Conservation (phyloP, 768 basidiomycete genomes). For the Tylopilus subfusipes region DNA sequence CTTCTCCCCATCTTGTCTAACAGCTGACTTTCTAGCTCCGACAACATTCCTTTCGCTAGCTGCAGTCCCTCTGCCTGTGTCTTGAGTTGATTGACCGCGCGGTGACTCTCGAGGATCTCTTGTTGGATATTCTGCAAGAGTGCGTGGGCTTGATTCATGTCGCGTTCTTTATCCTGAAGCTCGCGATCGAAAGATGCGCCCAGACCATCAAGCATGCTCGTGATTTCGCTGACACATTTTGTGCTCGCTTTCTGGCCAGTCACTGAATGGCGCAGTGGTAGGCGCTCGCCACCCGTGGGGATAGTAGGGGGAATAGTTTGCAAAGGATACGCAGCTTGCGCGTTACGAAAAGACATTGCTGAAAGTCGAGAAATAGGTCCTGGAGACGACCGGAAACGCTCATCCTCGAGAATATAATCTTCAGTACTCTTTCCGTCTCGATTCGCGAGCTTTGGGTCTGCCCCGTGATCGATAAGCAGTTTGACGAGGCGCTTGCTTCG, state of each 20-base stretch:
- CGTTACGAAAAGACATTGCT: constrained; percentile 71
- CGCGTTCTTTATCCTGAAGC: constrained; percentile 86
- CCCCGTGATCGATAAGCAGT: constrained; percentile 92
- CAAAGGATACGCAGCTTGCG: constrained; percentile 48
- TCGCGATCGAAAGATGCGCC: constrained; percentile 91
- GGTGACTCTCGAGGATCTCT: constrained; percentile 84
- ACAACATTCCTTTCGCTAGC: constrained; percentile 55
- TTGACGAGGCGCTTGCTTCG: constrained; percentile 94
- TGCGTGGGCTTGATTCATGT: constrained; percentile 85
- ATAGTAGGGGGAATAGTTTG: constrained; percentile 42
- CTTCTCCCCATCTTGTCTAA: constrained; percentile 73
- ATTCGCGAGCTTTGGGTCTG: constrained; percentile 92
- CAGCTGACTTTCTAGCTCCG: constrained; percentile 63
- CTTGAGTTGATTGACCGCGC: constrained; percentile 67
- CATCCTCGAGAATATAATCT: constrained; percentile 98
- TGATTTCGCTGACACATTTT: constrained; percentile 79
- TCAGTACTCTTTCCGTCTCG: constrained; percentile 95
- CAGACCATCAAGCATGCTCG: constrained; percentile 81
- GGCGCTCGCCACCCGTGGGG: constrained; percentile 52
- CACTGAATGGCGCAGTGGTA: constrained; percentile 79
- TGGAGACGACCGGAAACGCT: constrained; percentile 91
- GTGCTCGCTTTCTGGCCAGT: constrained; percentile 85
- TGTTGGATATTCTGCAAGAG: constrained; percentile 82
- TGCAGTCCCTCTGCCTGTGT: constrained; percentile 63
- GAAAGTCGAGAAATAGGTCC: constrained; percentile 64